Base-by-base conservation (phyloP, 1,284 basidiomycete genomes). In the Ganoderma resinaceum region DNA sequence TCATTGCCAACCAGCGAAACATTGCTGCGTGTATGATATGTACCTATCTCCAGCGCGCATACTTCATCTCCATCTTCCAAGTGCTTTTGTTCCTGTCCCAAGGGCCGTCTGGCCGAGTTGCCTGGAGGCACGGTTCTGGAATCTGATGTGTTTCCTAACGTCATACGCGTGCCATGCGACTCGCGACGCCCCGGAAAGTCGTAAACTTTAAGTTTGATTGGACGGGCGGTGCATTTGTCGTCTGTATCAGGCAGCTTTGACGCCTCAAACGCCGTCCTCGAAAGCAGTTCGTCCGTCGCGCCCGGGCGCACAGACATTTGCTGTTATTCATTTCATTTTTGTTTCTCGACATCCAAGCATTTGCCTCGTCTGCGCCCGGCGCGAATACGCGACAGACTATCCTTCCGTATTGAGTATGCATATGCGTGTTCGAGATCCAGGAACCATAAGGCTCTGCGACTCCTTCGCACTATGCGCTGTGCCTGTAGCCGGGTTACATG, bases 281-380 rank as follows among this genome's bases (percentile, higher is more conserved):
- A 9, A 18, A 26, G 23, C 9, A 7, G 8, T 26, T 23, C 26
- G 46, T 14, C 11, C 46, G 26, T 29, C 23, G 26, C 46, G n/a
- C 46, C n/a, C 46, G 46, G 4, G 29, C 33, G 53, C 31, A 55
- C 57, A 58, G 57, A n/a, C 18, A 38, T 58, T 35, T 2, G 53
- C 29, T 20, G 18, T 43, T 7, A 20, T 52, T 55, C 53, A 33
- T 55, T 55, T 16, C 20, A 12, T 58, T 58, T 35, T n/a, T 31
- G n/a, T 58, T 58, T 38, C 53, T 35, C 57, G 57, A 58, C 57
- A 58, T 58, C 38, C 16, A n/a, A 31, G 7, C 57, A 37, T 58
- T 35, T n/a, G 18, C 18, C 35, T 58, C 5, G 18, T 58, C 57
- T 1, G 40, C 40, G 18, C 40, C 40, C n/a, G 12, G n/a, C n/a